A percentile compares a stretch with the other conserved stretches of the same genome.
phyloP scores from a whole-genome alignment of 2,329 filamentous ascomycete species.

The Talaromyces sp. region DNA sequence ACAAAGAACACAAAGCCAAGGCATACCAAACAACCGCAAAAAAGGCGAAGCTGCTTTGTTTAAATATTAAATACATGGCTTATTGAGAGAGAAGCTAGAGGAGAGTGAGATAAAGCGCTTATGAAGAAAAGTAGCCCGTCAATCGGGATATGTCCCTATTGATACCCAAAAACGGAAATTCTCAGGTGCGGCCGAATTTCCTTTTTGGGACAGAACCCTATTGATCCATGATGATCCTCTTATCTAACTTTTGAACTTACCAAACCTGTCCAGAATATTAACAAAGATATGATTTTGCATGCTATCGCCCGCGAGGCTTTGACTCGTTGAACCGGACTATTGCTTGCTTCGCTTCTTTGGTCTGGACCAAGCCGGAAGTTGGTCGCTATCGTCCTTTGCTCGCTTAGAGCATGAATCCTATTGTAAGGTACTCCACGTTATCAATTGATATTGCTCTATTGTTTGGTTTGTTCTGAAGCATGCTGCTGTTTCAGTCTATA shows the following conservation, averaged over 20 bases:
- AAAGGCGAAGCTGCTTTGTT: not conserved
- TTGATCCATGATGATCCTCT: not conserved
- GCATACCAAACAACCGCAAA: not conserved
- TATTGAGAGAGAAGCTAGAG: constrained; percentile 8
- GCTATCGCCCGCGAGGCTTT: not conserved
- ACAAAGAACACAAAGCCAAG: not conserved
- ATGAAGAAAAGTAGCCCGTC: constrained; percentile 8
- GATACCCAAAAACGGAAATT: constrained; percentile 19
- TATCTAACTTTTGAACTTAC: constrained; percentile 10
- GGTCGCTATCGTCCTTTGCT: not conserved
- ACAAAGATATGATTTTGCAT: not conserved
- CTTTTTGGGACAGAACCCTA: not conserved
- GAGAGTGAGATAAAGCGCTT: not conserved
- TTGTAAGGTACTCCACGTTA: not conserved
- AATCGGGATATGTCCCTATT: constrained; percentile 16
- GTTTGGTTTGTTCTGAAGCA: not conserved
- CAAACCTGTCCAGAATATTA: not conserved
- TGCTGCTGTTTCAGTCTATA: constrained; percentile 7
- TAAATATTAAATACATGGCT: constrained; percentile 4
- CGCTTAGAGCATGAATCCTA: constrained; percentile 6
- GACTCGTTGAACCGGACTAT: not conserved
- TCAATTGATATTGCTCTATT: not conserved
- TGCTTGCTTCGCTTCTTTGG: not conserved
- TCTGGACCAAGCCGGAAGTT: not conserved
- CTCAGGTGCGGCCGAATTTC: not conserved